Base-by-base conservation (phyloP, 345 rosid species). In the Limnanthes douglasii region DNA sequence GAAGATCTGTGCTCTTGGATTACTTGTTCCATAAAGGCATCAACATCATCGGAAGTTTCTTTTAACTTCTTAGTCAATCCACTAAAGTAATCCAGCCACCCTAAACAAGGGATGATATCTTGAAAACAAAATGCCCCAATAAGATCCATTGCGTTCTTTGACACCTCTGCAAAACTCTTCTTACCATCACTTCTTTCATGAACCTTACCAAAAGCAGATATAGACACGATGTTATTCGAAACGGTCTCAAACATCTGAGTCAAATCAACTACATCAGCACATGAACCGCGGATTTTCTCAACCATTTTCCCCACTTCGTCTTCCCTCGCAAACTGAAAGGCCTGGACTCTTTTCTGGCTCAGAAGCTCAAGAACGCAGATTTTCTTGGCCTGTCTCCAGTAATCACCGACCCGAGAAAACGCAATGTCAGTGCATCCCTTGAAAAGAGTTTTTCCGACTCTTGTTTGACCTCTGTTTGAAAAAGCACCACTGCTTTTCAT, bases 341-440 rank as follows among this genome's bases (percentile, higher is more conserved):
- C 57, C 18, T 28, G 11, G 25, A 61, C 68, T 8, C 68, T 38
- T 16, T 37, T 57, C 31, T 44, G 17, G 45, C 59, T 50, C n/a
- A 66, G 62, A 45, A 61, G 33, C 55, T 66, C 68, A 1, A 61
- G 18, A 3, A 61, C 53, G 33, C 64, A 61, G 18, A 66, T 50
- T 18, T 46, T 66, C 3, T 65, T 39, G 0, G 46, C 65, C 32
- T 61, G 68, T 26, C 59, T 44, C 65, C 62, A 57, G 47, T 57
- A 66, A 1, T 54, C 35, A 4, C 72, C 68, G 41, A 53, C 45
- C 10, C 50, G 61, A 11, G 65, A 61, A 52, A 66, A 66, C 15
- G 55, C 46, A 20, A 57, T 36, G 30, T 66, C 65, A 1, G 68
- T 48, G 44, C 59, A 53, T 35, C 62, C 60, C n/a, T n/a, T n/a